Evolutionary conservation across 2,329 filamentous ascomycete species (phyloP).

Genomic region (Daldinia sp.): DNA sequence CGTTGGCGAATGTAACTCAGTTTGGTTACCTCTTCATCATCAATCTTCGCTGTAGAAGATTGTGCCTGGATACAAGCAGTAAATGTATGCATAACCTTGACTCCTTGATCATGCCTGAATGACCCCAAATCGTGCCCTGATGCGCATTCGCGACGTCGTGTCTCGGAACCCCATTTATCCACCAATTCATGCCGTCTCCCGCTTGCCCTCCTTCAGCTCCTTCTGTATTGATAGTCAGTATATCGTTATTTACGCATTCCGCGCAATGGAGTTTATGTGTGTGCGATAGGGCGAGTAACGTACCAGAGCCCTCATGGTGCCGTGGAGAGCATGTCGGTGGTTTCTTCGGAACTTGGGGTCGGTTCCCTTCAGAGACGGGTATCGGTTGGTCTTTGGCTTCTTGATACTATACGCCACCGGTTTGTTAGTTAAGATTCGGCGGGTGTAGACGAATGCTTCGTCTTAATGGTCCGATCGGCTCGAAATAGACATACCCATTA

Average conservation of each 20-base stretch:
- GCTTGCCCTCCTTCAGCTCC: conserved; percentile 97
- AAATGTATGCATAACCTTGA: conserved; percentile 54
- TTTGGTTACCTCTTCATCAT: conserved; percentile 50
- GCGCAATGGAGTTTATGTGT: neutral
- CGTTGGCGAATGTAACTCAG: conserved; percentile 49
- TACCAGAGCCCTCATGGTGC: conserved; percentile 98
- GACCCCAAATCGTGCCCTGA: conserved; percentile 49
- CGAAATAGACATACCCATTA: conserved; percentile 82
- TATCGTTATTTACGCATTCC: neutral
- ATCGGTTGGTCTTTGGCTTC: conserved; percentile 99
- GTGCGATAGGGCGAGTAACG: conserved; percentile 55
- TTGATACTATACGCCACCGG: conserved; percentile 80
- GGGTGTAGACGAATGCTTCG: conserved; percentile 2
- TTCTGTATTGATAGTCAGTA: conserved; percentile 66
- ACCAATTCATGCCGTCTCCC: conserved; percentile 76
- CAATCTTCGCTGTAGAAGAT: conserved; percentile 48
- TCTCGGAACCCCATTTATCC: conserved; percentile 43
- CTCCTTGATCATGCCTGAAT: conserved; percentile 53
- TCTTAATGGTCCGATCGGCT: conserved; percentile 26
- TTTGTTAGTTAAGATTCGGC: conserved; percentile 32
- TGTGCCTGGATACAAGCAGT: conserved; percentile 47
- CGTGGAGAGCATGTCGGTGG: conserved; percentile 99
- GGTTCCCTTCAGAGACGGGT: conserved; percentile 97
- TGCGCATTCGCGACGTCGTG: conserved; percentile 49
- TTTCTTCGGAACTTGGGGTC: conserved; percentile 99